These are phyloP conservation scores for Drosera spatulata DNA, from an alignment of 179 eudicot genomes.

Conservation along the genomic window DNA sequence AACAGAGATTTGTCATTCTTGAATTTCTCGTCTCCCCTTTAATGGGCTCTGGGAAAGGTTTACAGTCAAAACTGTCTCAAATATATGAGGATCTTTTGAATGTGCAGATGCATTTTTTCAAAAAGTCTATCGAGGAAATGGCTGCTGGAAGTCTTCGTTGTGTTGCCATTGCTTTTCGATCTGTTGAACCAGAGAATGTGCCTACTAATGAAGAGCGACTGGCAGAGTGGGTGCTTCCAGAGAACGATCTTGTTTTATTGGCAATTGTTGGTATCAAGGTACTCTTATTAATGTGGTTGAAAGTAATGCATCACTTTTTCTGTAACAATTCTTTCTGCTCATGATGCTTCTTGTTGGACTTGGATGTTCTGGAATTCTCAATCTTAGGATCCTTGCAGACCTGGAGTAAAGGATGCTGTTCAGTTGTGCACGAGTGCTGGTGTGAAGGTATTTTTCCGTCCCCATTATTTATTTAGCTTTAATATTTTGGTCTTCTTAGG, in stretches of 20 bases:
- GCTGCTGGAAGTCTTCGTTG: constrained; percentile 89
- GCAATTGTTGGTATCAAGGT: constrained; percentile 94
- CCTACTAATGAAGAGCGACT: constrained; percentile 66
- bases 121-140: constrained; percentile 65
- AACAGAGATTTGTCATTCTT: too few relatives aligned
- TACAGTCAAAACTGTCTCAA: too few relatives aligned
- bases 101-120: constrained; percentile 15
- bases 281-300: not conserved
- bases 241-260: constrained; percentile 60
- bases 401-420: constrained; percentile 89
- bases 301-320: not conserved
- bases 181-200: constrained; percentile 39
- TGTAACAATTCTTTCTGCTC: not conserved
- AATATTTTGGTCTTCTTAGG: too few relatives aligned
- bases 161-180: constrained; percentile 75
- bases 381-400: constrained; percentile 64
- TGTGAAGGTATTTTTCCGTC: constrained; percentile 16
- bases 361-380: too few relatives aligned
- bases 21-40: too few relatives aligned
- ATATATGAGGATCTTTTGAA: too few relatives aligned
- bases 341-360: not conserved
- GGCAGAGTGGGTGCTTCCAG: constrained; percentile 67
- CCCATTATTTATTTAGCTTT: too few relatives aligned
- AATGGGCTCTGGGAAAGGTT: too few relatives aligned
- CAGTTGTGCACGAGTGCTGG: constrained; percentile 67